Evolutionary conservation across 805 yeast species (phyloP).

Genomic region (Candida nemodendra): DNA sequence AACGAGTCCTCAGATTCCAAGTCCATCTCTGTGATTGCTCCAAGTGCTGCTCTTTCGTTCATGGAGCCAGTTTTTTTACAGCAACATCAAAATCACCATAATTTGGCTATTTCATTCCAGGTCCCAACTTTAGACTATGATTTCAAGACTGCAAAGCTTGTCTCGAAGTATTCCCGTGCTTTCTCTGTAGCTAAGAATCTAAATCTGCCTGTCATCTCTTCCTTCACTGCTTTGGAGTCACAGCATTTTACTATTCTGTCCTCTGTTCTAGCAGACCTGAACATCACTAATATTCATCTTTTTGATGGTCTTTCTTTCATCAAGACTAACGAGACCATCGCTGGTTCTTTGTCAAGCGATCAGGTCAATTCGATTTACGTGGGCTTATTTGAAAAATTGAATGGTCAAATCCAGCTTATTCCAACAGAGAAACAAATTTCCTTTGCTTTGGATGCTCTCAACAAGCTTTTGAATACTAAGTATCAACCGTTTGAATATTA

Average conservation of each 20-base stretch:
- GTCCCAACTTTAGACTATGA: constrained; percentile 78
- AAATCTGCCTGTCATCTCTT: constrained; percentile 67
- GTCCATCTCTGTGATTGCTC: constrained; percentile 46
- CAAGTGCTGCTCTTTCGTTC: constrained; percentile 64
- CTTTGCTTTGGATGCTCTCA: constrained; percentile 49
- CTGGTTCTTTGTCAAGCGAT: constrained; percentile 43
- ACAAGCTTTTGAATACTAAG: constrained; percentile 50
- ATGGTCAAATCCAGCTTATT: constrained; percentile 21
- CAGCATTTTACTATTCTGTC: constrained; percentile 68
- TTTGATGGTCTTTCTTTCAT: constrained; percentile 77
- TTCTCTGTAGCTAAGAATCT: constrained; percentile 60
- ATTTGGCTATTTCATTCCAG: constrained; percentile 63
- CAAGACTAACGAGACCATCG: constrained; percentile 47
- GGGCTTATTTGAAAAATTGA: constrained; percentile 34
- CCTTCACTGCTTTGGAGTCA: constrained; percentile 59
- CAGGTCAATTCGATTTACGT: constrained; percentile 40
- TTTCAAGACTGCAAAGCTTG: constrained; percentile 47
- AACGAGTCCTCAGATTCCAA: constrained; percentile 21
- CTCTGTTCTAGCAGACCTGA: constrained; percentile 61
- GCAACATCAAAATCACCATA: constrained; percentile 29
- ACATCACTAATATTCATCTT: constrained; percentile 63
- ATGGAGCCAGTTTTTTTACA: constrained; percentile 60
- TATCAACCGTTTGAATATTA: constrained; percentile 66
- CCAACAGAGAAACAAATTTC: constrained; percentile 37
- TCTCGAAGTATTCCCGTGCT: constrained; percentile 63